A percentile compares a stretch with the other conserved stretches of the same genome.
phyloP scores from a whole-genome alignment of 1,284 basidiomycete genomes.

The Moesziomyces sp. region DNA sequence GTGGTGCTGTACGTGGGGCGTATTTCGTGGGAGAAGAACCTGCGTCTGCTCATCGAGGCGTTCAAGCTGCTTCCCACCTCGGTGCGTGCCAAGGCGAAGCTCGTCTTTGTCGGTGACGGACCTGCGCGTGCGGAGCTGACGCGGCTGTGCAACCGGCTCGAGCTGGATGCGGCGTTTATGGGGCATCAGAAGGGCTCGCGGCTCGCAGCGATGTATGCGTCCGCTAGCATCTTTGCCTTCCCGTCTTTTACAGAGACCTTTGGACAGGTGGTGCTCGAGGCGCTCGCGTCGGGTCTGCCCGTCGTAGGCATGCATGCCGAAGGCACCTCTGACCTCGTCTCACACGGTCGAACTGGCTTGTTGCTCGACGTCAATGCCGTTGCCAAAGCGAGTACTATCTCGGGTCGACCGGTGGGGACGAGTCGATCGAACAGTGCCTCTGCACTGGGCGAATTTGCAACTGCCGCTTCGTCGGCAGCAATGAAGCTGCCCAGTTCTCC shows the following conservation, averaged over 20 bases:
- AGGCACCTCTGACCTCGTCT: conserved; percentile 73
- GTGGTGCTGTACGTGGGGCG: conserved; percentile 69
- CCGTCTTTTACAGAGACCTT: conserved; percentile 73
- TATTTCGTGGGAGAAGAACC: conserved; percentile 74
- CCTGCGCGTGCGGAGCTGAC: conserved; percentile 71
- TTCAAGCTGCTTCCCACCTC: conserved; percentile 67
- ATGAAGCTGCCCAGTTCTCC: conserved; percentile 9
- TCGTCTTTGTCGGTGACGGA: conserved; percentile 74
- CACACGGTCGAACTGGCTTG: conserved; percentile 70
- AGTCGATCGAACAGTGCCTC: not conserved
- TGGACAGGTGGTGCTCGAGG: conserved; percentile 73
- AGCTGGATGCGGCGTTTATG: conserved; percentile 71
- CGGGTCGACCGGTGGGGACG: not conserved
- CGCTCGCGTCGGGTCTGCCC: conserved; percentile 72
- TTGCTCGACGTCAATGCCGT: conserved; percentile 63
- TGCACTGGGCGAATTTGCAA: conserved; percentile 35
- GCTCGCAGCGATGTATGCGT: conserved; percentile 70
- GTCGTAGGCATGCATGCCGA: conserved; percentile 74
- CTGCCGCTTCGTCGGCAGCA: conserved; percentile 20
- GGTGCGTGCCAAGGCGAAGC: conserved; percentile 68
- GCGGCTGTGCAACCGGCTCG: conserved; percentile 69
- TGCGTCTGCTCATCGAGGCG: conserved; percentile 72
- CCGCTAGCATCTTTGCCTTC: conserved; percentile 73
- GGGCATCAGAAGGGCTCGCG: conserved; percentile 70
- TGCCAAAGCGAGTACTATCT: conserved; percentile 19